Conservation (phyloP, 257 asterid genomes). For the Fraxinus excelsior region DNA sequence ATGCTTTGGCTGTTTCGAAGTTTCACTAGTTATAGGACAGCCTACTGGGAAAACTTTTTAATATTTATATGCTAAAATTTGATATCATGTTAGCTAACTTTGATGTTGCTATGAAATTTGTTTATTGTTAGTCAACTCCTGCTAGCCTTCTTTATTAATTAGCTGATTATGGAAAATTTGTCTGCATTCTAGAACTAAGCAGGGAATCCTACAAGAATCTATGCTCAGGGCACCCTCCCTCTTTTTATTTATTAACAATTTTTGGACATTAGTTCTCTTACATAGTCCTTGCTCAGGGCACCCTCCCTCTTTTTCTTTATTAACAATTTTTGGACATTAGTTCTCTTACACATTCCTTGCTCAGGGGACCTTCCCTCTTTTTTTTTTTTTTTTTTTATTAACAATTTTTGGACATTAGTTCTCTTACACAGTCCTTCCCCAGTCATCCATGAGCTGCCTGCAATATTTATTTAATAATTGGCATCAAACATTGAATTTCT, state of each 20-base stretch:
- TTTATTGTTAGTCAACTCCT: neutral
- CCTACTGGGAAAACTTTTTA: neutral
- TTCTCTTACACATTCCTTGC: neutral
- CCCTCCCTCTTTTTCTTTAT: neutral
- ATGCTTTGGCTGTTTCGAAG: neutral
- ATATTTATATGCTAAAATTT: neutral
- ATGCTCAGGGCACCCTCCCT: neutral
- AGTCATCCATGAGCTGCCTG: neutral
- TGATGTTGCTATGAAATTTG: neutral
- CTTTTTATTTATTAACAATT: neutral
- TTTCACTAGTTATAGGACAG: neutral
- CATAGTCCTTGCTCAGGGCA: neutral
- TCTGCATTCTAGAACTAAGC: neutral
- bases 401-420: neutral
- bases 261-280: neutral
- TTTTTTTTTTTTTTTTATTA: neutral
- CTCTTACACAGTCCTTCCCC: neutral
- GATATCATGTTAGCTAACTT: neutral
- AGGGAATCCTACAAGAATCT: conserved; percentile 13
- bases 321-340: neutral
- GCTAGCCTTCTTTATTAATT: neutral
- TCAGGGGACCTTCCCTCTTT: neutral
- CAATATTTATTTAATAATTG: neutral
- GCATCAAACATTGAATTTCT: neutral
- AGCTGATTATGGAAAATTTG: conserved; percentile 5